A percentile compares a stretch with the other conserved stretches of the same genome.
Evolutionary conservation across 2,329 filamentous ascomycete species (phyloP).

Genomic region (Exophiala mesophila): DNA sequence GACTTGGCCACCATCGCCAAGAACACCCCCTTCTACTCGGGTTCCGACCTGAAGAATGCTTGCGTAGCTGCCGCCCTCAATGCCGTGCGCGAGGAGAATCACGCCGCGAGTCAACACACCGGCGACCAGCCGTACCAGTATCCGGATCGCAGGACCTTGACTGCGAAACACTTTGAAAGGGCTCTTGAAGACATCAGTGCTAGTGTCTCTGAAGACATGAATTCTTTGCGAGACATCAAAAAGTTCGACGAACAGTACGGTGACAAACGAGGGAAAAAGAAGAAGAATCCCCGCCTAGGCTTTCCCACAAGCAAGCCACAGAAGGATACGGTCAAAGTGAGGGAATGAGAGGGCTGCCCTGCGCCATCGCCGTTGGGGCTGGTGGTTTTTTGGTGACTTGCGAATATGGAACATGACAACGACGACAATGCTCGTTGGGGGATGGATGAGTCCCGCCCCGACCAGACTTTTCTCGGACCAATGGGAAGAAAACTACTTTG

Average conservation of each 20-base stretch:
- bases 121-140: constrained; percentile 49
- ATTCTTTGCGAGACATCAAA: constrained; percentile 73
- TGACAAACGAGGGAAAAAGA: constrained; percentile 64
- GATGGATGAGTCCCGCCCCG: too few relatives aligned
- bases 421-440: too few relatives aligned
- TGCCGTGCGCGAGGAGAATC: constrained; percentile 46
- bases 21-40: constrained; percentile 47
- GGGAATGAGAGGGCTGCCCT: constrained; percentile 30
- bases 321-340: constrained; percentile 39
- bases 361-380: too few relatives aligned
- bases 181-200: constrained; percentile 85
- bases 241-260: constrained; percentile 97
- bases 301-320: constrained; percentile 39
- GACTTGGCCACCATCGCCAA: constrained; percentile 40
- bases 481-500: too few relatives aligned
- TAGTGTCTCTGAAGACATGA: constrained; percentile 92
- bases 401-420: too few relatives aligned
- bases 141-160: constrained; percentile 64
- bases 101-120: constrained; percentile 25
- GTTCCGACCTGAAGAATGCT: constrained; percentile 50
- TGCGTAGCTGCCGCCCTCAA: constrained; percentile 47
- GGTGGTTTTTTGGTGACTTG: too few relatives aligned
- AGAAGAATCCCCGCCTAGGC: constrained; percentile 52
- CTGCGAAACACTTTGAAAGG: constrained; percentile 70
- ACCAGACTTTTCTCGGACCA: too few relatives aligned